These are phyloP conservation scores for Nicotiana rustica DNA, from an alignment of 305 asterid species.

Conservation along the genomic window DNA sequence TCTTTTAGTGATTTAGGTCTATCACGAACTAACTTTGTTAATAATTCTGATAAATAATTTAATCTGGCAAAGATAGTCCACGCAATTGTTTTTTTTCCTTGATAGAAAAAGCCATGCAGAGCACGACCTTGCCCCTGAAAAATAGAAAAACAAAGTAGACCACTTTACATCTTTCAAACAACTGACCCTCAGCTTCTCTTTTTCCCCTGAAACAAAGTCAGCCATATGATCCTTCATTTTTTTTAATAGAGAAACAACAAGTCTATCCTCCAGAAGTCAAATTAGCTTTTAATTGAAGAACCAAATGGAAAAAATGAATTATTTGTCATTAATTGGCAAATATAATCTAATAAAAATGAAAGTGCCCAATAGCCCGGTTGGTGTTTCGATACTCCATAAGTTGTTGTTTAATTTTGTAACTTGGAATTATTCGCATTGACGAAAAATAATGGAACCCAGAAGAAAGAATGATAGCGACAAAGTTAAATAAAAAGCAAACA, in stretches of 20 bases:
- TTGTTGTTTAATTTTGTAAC: neutral
- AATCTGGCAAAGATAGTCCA: neutral
- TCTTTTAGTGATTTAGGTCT: neutral
- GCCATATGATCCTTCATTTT: neutral
- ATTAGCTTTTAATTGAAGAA: neutral
- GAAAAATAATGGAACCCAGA: too few species aligned
- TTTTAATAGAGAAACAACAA: neutral
- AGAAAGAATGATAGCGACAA: too few species aligned
- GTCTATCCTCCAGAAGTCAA: slow-evolving; percentile 8
- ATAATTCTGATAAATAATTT: neutral
- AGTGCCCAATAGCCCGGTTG: slow-evolving; percentile 1
- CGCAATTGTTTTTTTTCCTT: neutral
- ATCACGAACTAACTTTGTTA: neutral
- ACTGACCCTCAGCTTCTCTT: neutral
- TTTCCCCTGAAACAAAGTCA: neutral
- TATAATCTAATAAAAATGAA: neutral
- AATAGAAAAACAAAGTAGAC: neutral
- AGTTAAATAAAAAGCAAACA: too few species aligned
- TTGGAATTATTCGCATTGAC: too few species aligned
- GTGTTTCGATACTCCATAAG: slow-evolving; percentile 3
- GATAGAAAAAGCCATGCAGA: neutral
- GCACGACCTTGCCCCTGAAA: slow-evolving; percentile 17
- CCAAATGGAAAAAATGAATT: slow-evolving; percentile 12
- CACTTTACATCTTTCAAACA: too few species aligned
- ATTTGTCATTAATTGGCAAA: neutral